Percentiles rank a stretch among this genome's conserved stretches.
Conservation (phyloP, 2,329 filamentous ascomycete genomes). For the Piedraia hortae region DNA sequence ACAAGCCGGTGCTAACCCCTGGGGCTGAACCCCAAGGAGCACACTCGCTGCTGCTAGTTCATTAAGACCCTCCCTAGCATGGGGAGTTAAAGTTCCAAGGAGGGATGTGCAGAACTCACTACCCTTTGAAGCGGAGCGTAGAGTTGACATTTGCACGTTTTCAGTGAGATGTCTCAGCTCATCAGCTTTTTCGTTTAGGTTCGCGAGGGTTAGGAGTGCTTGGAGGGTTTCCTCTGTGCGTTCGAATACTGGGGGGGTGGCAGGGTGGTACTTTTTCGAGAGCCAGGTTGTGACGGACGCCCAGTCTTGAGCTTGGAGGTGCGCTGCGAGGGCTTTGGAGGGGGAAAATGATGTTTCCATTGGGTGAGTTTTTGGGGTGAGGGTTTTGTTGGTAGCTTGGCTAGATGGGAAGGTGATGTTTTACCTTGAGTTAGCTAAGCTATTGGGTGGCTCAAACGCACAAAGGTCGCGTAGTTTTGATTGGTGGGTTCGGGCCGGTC, state of each 20-base stretch:
- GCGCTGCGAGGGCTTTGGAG: conserved; percentile 42
- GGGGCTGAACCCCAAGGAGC: conserved; percentile 10
- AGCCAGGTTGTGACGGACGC: conserved; percentile 69
- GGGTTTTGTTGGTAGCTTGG: neutral
- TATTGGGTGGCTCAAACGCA: too few relatives aligned
- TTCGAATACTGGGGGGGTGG: conserved; percentile 46
- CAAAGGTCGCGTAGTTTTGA: too few relatives aligned
- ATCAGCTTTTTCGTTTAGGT: conserved; percentile 50
- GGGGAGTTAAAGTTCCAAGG: conserved; percentile 2
- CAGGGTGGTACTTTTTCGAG: conserved; percentile 35
- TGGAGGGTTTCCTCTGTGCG: conserved; percentile 63
- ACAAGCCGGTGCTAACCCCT: conserved; percentile 5
- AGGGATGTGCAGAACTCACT: conserved; percentile 3
- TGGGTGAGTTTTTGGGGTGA: conserved; percentile 6
- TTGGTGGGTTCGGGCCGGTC: too few relatives aligned
- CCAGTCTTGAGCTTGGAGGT: conserved; percentile 74
- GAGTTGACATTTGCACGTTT: conserved; percentile 29
- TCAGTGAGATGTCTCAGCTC: conserved; percentile 35
- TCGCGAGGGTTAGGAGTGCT: conserved; percentile 43
- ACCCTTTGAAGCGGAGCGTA: conserved; percentile 22
- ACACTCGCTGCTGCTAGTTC: conserved; percentile 13
- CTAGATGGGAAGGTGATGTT: neutral
- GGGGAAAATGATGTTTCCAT: conserved; percentile 27
- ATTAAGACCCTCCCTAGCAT: conserved; percentile 7
- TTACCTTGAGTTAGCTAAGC: neutral